Base-by-base conservation (phyloP, 169 alveolate genomes). In the Plasmodium cynomolgi region DNA sequence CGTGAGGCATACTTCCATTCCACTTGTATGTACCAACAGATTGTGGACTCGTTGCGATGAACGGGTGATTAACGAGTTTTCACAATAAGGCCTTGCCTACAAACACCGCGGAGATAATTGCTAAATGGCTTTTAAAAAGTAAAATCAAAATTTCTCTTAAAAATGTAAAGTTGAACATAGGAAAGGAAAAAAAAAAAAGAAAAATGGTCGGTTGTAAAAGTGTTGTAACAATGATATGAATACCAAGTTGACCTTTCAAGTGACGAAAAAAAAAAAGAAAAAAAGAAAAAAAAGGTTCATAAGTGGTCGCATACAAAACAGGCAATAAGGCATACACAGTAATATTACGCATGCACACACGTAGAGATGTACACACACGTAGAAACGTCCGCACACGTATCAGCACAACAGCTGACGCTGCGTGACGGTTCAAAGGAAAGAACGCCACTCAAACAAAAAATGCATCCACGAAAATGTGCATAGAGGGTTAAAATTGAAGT, bases 231-330 rank as follows among this genome's bases (percentile, higher is more conserved):
- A 44, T 44, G 26, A 58, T 20, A 83, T 83, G 73, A 34, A 83
- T 58, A 68, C 39, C 44, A 13, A 81, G 29, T 81, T 81, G 77
- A 81, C 1, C 86, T 44, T 50, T 81, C 47, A 81, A n/a, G 77
- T 81, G 31, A 81, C 77, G 68, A 54, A 81, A 81, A 81, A 81
- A 41, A 50, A 71, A 44, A 62, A 62, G 6, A 62, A 62, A 4
- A 62, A 62, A 68, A 68, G 11, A 58, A 58, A 58, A 58, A 58
- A 58, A 15, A 23, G 29, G 37, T 68, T 68, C 0, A 20, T 23
- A 68, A n/a, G n/a, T 23, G n/a, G 77, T 68, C 17, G 77, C n/a
- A 68, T 68, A 68, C 31, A 23, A 26, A 13, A 83, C 37, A 62
- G 34, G 73, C 26, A 33, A 29, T 68, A 68, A 68, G 37, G 37